Conservation (phyloP, 1,139 yeast genomes). For the Petasospora rhodanensis region DNA sequence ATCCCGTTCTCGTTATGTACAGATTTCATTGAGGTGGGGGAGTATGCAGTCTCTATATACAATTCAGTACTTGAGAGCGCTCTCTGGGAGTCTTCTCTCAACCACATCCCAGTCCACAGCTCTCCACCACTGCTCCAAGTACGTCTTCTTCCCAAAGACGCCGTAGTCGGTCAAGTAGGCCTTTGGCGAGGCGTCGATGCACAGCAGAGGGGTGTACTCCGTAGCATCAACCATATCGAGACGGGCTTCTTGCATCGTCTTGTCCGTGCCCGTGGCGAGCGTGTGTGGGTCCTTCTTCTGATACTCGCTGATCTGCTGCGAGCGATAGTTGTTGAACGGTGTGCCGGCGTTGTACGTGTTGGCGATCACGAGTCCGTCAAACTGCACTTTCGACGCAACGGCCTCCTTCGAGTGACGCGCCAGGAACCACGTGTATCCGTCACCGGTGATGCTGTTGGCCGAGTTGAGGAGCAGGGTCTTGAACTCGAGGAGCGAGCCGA, state of each 20-base stretch:
- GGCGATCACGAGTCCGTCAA: conserved; percentile 32
- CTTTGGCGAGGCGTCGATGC: conserved; percentile 68
- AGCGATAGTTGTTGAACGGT: conserved; percentile 39
- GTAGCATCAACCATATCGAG: background rate
- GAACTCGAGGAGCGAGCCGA: conserved; percentile 68
- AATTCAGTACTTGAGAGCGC: conserved; percentile 1
- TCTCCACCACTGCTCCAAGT: conserved; percentile 67
- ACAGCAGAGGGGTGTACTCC: conserved; percentile 56
- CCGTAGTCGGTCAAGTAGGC: conserved; percentile 70
- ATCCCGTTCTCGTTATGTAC: too few species aligned
- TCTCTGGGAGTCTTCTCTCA: conserved; percentile 48
- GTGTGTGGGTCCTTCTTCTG: conserved; percentile 6
- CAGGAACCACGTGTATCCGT: conserved; percentile 73
- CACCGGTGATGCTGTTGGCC: conserved; percentile 63
- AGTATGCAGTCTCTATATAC: too few species aligned
- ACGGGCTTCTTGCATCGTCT: conserved; percentile 5
- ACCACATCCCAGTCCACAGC: conserved; percentile 70
- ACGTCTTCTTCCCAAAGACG: conserved; percentile 63
- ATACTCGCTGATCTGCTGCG: conserved; percentile 28
- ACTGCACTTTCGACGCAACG: conserved; percentile 10
- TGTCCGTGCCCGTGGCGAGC: background rate
- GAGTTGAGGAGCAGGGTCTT: conserved; percentile 59
- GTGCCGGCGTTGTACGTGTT: conserved; percentile 77
- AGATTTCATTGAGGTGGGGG: too few species aligned
- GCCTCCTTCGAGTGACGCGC: conserved; percentile 36